A percentile compares a stretch with the other conserved stretches of the same genome.
Conservation (phyloP, 176 grass and related monocot species). For the Cenchrus purpureus region DNA sequence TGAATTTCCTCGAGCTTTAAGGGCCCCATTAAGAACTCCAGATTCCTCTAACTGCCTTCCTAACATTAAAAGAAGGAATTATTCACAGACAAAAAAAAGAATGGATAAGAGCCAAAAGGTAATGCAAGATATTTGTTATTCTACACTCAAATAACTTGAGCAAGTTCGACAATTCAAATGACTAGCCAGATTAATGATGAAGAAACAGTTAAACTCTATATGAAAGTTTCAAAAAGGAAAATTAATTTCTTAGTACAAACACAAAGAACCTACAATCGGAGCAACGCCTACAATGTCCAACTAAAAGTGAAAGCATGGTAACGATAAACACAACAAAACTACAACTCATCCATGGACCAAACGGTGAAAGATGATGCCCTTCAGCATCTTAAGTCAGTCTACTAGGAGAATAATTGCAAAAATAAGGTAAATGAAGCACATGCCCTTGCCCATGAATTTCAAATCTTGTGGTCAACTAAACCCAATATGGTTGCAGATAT, state of each 20-base stretch:
- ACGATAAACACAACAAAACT: not conserved
- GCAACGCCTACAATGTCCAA: not conserved
- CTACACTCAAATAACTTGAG: not conserved
- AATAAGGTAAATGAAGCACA: not conserved
- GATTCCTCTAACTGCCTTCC: constrained; percentile 92
- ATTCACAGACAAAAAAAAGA: constrained; percentile 11
- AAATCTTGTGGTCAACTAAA: constrained; percentile 9
- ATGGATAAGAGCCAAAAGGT: not conserved
- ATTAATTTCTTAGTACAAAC: not conserved
- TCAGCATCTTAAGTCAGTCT: constrained; percentile 3
- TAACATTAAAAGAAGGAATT: constrained; percentile 47
- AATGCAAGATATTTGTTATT: constrained; percentile 19
- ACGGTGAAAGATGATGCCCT: constrained; percentile 18
- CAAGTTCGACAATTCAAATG: constrained; percentile 4
- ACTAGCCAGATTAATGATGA: not conserved
- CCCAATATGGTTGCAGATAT: constrained; percentile 18
- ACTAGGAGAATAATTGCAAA: constrained; percentile 24
- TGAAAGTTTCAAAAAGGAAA: not conserved
- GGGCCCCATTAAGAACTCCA: constrained; percentile 81
- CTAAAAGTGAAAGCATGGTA: not conserved
- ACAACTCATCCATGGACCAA: not conserved
- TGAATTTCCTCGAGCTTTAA: constrained; percentile 88
- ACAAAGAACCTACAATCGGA: not conserved
- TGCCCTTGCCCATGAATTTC: not conserved
- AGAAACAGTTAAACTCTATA: constrained; percentile 12